Percentiles rank a stretch among this genome's conserved stretches.
Evolutionary conservation across 75 land plant species (phyloP).

Genomic region (Cupressus sempervirens): DNA sequence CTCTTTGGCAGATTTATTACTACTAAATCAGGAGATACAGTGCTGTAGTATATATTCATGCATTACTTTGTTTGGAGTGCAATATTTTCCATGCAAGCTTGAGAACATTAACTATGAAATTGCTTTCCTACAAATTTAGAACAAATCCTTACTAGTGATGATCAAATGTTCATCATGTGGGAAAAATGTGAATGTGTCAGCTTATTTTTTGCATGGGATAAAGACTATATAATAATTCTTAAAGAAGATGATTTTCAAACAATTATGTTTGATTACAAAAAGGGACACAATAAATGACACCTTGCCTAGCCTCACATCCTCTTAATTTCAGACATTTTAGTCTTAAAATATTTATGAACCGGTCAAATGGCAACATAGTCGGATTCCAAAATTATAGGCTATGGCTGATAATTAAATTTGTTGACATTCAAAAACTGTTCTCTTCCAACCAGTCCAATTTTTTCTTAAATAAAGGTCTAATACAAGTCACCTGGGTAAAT

Average conservation of each 20-base stretch:
- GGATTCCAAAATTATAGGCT: neutral
- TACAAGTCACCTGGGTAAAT: neutral
- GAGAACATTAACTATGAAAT: neutral
- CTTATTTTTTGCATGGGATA: neutral
- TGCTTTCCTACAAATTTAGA: neutral
- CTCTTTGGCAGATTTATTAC: neutral
- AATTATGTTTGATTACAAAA: neutral
- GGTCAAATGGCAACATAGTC: neutral
- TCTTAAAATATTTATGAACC: neutral
- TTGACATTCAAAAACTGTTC: neutral
- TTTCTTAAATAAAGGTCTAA: neutral
- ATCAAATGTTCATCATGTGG: neutral
- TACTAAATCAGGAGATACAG: neutral
- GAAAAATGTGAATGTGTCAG: neutral
- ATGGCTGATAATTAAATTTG: neutral
- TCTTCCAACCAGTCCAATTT: neutral
- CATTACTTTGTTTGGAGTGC: neutral
- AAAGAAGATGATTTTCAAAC: neutral
- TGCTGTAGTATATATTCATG: neutral
- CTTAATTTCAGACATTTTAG: neutral
- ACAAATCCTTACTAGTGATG: neutral
- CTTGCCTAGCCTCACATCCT: neutral
- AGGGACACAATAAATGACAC: neutral
- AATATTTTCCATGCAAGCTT: neutral
- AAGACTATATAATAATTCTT: neutral